These are phyloP conservation scores for Quercus phellos DNA, from an alignment of 331 rosid genomes.

Conservation along the genomic window DNA sequence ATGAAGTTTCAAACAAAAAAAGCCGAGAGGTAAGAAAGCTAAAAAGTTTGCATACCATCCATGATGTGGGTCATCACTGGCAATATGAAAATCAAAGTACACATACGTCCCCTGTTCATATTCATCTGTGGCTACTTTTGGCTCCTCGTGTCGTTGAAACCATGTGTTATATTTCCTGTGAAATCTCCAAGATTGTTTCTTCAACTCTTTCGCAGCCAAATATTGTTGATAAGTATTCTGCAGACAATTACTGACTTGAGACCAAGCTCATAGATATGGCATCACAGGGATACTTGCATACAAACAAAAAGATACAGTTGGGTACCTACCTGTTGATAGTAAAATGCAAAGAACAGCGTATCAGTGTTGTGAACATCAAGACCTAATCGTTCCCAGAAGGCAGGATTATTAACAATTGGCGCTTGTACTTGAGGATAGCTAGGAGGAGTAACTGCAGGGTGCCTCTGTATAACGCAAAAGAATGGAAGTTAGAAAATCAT, in stretches of 20 bases:
- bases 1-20: slow-evolving; percentile 10
- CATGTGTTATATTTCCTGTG: slow-evolving; percentile 91
- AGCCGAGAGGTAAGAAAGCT: neutral
- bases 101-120: slow-evolving; percentile 93
- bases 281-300: neutral
- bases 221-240: slow-evolving; percentile 95
- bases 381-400: slow-evolving; percentile 89
- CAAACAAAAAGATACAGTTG: slow-evolving; percentile 4
- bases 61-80: slow-evolving; percentile 79
- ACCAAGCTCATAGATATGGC: slow-evolving; percentile 17
- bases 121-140: slow-evolving; percentile 96
- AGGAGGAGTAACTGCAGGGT: slow-evolving; percentile 70
- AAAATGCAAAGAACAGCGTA: slow-evolving; percentile 85
- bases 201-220: slow-evolving; percentile 96
- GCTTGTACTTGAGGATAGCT: slow-evolving; percentile 95
- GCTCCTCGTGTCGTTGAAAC: slow-evolving; percentile 98
- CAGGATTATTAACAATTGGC: slow-evolving; percentile 86
- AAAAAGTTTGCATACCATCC: slow-evolving; percentile 66
- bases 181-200: slow-evolving; percentile 98
- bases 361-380: slow-evolving; percentile 65
- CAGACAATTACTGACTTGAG: slow-evolving; percentile 11
- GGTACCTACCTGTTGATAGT: slow-evolving; percentile 81
- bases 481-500: neutral
- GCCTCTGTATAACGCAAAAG: slow-evolving; percentile 52
- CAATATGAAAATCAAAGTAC: slow-evolving; percentile 89